These are phyloP conservation scores for Polyporus arcularius DNA, from an alignment of 768 basidiomycete genomes.

Conservation along the genomic window DNA sequence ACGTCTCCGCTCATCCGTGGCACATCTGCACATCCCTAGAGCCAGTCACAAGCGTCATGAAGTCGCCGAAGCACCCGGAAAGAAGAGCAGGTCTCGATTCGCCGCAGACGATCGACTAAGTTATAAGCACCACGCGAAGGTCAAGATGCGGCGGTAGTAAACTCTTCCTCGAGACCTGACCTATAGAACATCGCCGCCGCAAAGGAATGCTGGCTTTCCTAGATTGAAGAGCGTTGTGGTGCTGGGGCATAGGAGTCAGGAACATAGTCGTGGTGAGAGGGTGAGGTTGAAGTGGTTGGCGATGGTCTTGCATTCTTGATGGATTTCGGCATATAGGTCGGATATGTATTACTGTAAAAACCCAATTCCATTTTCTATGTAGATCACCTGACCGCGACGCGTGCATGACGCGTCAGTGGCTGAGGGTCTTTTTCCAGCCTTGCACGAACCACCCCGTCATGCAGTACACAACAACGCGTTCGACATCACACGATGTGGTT, in stretches of 20 bases:
- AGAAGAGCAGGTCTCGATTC: neutral
- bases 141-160: neutral
- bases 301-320: no score
- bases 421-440: neutral
- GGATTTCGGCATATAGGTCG: no score
- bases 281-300: no score
- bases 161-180: neutral
- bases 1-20: no score
- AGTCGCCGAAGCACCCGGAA: neutral
- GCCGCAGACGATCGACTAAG: neutral
- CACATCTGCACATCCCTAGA: no score
- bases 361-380: neutral
- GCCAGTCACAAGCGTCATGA: no score
- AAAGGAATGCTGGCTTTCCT: neutral
- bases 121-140: neutral
- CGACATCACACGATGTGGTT: neutral
- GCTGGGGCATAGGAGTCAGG: no score
- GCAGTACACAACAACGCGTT: no score
- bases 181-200: neutral
- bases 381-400: constrained; percentile 11
- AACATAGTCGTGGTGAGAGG: no score
- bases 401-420: constrained; percentile 11
- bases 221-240: no score
- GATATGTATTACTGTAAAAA: no score
- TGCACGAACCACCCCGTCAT: no score